Evolutionary conservation across 2,329 filamentous ascomycete species (phyloP).

Genomic region (Monilinia fructigena): DNA sequence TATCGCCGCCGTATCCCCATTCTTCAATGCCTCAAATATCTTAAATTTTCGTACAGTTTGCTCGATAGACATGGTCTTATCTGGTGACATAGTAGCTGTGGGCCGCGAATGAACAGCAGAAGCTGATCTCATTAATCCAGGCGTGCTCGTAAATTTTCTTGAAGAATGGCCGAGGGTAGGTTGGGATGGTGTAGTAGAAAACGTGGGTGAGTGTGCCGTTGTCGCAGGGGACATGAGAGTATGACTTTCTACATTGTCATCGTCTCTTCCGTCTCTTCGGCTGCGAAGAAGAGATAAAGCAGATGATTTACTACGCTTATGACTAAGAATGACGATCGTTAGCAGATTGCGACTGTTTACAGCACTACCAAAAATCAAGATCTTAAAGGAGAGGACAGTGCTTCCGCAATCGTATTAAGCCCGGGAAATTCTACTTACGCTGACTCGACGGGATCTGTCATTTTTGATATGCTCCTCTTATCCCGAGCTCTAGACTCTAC

Average conservation of each 20-base stretch:
- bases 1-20: constrained; percentile 86
- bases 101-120: constrained; percentile 9
- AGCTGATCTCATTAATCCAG: constrained; percentile 36
- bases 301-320: constrained; percentile 54
- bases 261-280: constrained; percentile 43
- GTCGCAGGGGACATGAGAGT: constrained; percentile 34
- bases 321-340: constrained; percentile 28
- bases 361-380: background rate
- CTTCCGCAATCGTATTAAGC: background rate
- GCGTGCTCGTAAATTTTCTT: constrained; percentile 36
- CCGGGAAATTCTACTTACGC: background rate
- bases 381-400: no score
- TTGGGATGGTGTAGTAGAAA: constrained; percentile 28
- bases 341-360: constrained; percentile 8
- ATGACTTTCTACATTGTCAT: constrained; percentile 39
- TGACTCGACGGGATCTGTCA: constrained; percentile 12
- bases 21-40: constrained; percentile 87
- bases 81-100: constrained; percentile 31
- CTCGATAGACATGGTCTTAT: constrained; percentile 62
- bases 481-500: background rate
- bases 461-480: background rate
- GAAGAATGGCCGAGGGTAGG: constrained; percentile 33
- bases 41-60: constrained; percentile 94
- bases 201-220: constrained; percentile 32
- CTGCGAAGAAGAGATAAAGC: constrained; percentile 53